Evolutionary conservation across 768 basidiomycete species (phyloP).

Genomic region (Coprinopsis sp.): DNA sequence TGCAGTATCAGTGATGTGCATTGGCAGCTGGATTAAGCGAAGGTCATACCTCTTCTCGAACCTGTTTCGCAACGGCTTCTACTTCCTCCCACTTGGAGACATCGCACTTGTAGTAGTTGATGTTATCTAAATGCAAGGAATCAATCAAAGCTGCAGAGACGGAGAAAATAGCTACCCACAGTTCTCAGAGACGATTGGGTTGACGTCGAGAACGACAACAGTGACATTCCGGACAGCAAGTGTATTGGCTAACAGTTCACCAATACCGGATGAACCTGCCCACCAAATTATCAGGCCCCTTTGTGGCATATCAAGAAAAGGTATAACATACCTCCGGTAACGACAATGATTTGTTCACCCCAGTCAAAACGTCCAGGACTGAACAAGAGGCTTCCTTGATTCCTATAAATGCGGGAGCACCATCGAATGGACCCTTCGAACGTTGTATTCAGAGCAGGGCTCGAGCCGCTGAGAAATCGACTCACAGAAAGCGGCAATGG

Average conservation of each 20-base stretch:
- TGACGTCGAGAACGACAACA: constrained; percentile 83
- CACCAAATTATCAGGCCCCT: too few species aligned
- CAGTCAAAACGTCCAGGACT: constrained; percentile 66
- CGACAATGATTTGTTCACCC: constrained; percentile 83
- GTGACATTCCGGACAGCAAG: constrained; percentile 76
- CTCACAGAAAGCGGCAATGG: constrained; percentile 67
- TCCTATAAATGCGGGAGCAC: constrained; percentile 54
- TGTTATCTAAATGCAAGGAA: constrained; percentile 50
- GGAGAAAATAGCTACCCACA: constrained; percentile 39
- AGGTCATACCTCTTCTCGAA: constrained; percentile 67
- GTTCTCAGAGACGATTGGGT: constrained; percentile 72
- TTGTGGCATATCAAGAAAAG: neutral
- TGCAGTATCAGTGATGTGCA: neutral
- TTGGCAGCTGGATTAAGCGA: neutral
- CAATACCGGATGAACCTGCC: constrained; percentile 83
- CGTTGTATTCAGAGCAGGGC: neutral
- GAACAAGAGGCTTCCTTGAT: constrained; percentile 63
- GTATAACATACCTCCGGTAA: constrained; percentile 74
- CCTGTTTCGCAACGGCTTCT: constrained; percentile 61
- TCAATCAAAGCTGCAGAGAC: constrained; percentile 2
- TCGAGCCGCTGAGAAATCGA: constrained; percentile 10
- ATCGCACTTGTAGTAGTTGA: constrained; percentile 86
- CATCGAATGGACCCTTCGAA: neutral
- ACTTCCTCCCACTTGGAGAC: constrained; percentile 88
- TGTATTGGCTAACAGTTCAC: constrained; percentile 83